Evolutionary conservation across 805 yeast genomes (phyloP), one percentile per base, ranked within the genome.

Genomic region (Saturnispora saitoi): DNA sequence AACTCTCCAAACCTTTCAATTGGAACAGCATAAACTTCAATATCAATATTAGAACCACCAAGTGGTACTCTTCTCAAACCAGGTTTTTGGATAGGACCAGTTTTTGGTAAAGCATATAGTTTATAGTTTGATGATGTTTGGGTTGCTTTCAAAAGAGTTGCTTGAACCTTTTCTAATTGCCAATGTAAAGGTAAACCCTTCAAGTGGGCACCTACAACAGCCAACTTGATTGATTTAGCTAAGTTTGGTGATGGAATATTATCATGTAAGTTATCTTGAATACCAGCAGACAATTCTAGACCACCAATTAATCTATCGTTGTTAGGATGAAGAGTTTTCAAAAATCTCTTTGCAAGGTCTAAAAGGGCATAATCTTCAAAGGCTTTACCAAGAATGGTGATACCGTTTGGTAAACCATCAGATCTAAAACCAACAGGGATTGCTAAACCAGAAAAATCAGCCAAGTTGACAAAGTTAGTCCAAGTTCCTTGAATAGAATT

Each of bases 401-500:
- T 78, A 66, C 98, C 98, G 54, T 80, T 83, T 8, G 98, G 96
- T 56, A 91, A 67, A 4, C 95, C 95, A 64, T 91, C 97, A 1
- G 75, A 57, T 62, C 90, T 75, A 76, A 88, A 91, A 2, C 95
- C 96, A 22, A 83, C 85, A 24, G 99, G 98, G 48, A 91, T 74
- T 0, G 98, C 88, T 58, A 91, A 71, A 1, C 96, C 98, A 32
- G 95, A 83, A 71, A 90, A 67, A 61, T 91, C 98, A 3, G 96
- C 95, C 63, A 91, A 75, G 65, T 93, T 91, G 58, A 87, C 96
- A 64, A 93, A 93, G 69, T 91, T 91, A 29, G 98, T 91, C 83
- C 95, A 91, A n/a, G 96, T 89, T 30, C 99, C 99, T 70, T 93
- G 99, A 60, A 74, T 73, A 5, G 97, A 86, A 71, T 91, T 91